A percentile compares a stretch with the other conserved stretches of the same genome.
These are phyloP conservation scores for Debaryomyces maramus DNA, from an alignment of 805 yeast species.

Conservation along the genomic window DNA sequence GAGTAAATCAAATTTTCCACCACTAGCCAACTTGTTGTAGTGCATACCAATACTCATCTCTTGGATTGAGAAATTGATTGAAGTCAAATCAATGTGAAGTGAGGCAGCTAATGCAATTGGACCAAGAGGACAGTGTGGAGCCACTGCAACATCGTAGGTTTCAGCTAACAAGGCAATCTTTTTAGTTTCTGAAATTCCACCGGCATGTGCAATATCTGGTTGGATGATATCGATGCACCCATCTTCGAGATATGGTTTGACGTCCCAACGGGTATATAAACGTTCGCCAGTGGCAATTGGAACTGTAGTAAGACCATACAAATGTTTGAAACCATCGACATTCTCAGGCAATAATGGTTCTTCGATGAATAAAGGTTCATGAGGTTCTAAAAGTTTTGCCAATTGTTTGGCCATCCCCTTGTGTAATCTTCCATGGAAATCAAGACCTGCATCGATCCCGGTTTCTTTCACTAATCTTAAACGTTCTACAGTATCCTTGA, in stretches of 20 bases:
- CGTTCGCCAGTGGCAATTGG: slow-evolving; percentile 6
- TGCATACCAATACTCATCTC: slow-evolving; percentile 5
- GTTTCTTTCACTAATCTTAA: slow-evolving; percentile 4
- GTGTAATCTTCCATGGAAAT: slow-evolving; percentile 4
- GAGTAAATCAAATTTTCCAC: slow-evolving; percentile 4
- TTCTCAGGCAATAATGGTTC: slow-evolving; percentile 4
- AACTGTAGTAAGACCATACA: slow-evolving; percentile 4
- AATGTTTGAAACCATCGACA: slow-evolving; percentile 1
- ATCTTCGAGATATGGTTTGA: slow-evolving; percentile 4
- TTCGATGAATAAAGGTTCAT: slow-evolving; percentile 3
- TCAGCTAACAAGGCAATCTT: slow-evolving; percentile 4
- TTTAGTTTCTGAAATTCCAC: slow-evolving; percentile 3
- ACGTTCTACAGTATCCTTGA: slow-evolving; percentile 4
- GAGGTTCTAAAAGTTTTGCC: slow-evolving; percentile 5
- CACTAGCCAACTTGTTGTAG: slow-evolving; percentile 5
- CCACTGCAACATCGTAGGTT: slow-evolving; percentile 3
- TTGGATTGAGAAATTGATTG: slow-evolving; percentile 3
- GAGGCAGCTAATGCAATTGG: slow-evolving; percentile 5
- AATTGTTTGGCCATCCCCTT: slow-evolving; percentile 4
- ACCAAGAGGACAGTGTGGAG: slow-evolving; percentile 4
- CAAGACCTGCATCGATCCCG: slow-evolving; percentile 2
- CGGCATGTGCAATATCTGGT: slow-evolving; percentile 4
- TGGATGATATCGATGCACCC: slow-evolving; percentile 3
- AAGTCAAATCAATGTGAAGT: slow-evolving; percentile 4
- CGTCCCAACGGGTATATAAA: slow-evolving; percentile 5